A percentile compares a stretch with the other conserved stretches of the same genome.
These are phyloP conservation scores for Fusarium clavum DNA, from an alignment of 2,329 filamentous ascomycete species.

Conservation along the genomic window DNA sequence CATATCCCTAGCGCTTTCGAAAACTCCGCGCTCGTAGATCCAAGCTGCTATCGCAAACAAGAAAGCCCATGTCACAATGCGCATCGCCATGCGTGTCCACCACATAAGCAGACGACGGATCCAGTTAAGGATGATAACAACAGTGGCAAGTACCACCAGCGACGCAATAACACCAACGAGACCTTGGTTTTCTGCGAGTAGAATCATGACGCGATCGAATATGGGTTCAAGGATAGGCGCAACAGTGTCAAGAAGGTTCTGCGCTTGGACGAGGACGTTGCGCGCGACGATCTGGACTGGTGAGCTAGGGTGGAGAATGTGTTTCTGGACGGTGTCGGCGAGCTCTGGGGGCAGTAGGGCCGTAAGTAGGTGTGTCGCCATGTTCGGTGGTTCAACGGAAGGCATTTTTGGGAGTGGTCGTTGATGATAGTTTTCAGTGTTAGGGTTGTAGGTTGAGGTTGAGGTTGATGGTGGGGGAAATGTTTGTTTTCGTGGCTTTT, in stretches of 20 bases:
- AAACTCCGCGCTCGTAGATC: conserved; percentile 74
- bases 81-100: conserved; percentile 76
- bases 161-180: conserved; percentile 50
- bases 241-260: conserved; percentile 48
- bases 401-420: conserved; percentile 15
- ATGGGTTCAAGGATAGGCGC: conserved; percentile 58
- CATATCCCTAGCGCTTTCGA: conserved; percentile 71
- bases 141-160: conserved; percentile 57
- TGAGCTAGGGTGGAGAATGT: conserved; percentile 61
- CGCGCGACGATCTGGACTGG: conserved; percentile 57
- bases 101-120: conserved; percentile 79
- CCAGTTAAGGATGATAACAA: conserved; percentile 76
- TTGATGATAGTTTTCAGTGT: background rate
- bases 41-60: conserved; percentile 66
- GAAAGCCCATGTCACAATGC: conserved; percentile 72
- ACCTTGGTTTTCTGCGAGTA: conserved; percentile 52
- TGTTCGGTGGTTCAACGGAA: conserved; percentile 48
- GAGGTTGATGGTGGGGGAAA: conserved; percentile 20
- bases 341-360: conserved; percentile 60
- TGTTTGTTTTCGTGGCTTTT: conserved; percentile 34
- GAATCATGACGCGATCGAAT: conserved; percentile 53
- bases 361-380: conserved; percentile 52
- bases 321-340: conserved; percentile 57
- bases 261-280: conserved; percentile 49
- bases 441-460: conserved; percentile 10